Evolutionary conservation across 2,329 filamentous ascomycete genomes (phyloP), one percentile per base, ranked within the genome.

Genomic region (Acephala macrosclerotiorum): DNA sequence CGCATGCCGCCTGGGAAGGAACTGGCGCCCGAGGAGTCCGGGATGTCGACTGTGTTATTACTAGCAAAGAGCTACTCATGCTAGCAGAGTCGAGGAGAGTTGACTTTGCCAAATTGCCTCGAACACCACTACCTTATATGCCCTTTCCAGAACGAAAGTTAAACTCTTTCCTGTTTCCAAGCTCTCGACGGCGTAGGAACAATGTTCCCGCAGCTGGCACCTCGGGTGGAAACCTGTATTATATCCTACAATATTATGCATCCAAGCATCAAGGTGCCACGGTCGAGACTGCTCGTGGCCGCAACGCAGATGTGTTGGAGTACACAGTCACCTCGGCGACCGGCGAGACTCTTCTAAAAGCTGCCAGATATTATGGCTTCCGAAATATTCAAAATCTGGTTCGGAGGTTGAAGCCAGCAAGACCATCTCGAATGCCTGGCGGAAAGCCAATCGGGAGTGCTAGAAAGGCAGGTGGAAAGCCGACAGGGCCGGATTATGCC

Each of bases 311-410:
- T 76, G 95, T 98, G 0, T 85, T 94, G 33, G 96, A 98, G 74
- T 97, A 96, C 76, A 83, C 85, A 1, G 84, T 97, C 25, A 79
- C 86, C 1, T 85, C 87, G 16, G 81, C 80, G 59, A 75, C 82
- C 2, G 85, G 85, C 11, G 81, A 88, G 68, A 79, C 84, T 2
- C 78, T 96, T 2, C 89, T 96, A 80, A 92, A 88, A 76, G 91
- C 93, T 22, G 95, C 95, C 3, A 89, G 96, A 60, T 99, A 95
- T 79, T 99, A 99, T 77, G 96, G 96, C 6, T 99, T 99, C 83
- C 87, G 96, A 60, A 99, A 99, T 75, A 99, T 99, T 68, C 96
- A 98, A 78, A 99, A 99, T 75, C 87, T 99, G 5, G 96, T 99
- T 18, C 89, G 96, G n/a, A 89, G 91, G 67, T 80, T 99, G 57